Percentiles rank a stretch among this genome's conserved stretches.
Conservation (phyloP, 2,329 filamentous ascomycete genomes). For the Clarireedia homoeocarpa region DNA sequence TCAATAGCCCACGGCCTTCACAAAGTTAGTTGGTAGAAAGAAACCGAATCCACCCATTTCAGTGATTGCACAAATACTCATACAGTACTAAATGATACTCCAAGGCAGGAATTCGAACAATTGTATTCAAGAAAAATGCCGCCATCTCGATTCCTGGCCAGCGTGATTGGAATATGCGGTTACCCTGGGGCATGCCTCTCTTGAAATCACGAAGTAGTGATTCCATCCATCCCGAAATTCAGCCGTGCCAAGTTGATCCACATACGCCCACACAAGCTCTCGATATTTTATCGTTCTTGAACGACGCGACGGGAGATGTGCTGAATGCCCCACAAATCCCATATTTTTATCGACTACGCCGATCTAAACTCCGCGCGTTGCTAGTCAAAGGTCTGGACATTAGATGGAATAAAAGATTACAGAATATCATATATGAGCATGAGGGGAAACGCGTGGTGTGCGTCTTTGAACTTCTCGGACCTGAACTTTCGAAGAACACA, state of each 20-base stretch:
- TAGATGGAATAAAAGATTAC: constrained; percentile 33
- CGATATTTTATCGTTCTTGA: constrained; percentile 29
- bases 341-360: constrained; percentile 30
- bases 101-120: constrained; percentile 17
- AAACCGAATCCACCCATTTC: not conserved
- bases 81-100: not conserved
- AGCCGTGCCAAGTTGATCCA: constrained; percentile 28
- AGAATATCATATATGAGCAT: constrained; percentile 26
- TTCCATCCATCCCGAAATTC: constrained; percentile 23
- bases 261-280: constrained; percentile 21
- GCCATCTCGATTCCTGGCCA: constrained; percentile 16
- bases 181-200: constrained; percentile 30
- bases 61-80: not conserved
- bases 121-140: constrained; percentile 25
- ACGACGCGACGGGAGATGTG: constrained; percentile 29
- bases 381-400: constrained; percentile 31
- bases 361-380: constrained; percentile 32
- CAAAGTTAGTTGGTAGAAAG: constrained; percentile 25
- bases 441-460: constrained; percentile 25
- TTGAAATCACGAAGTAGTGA: constrained; percentile 28
- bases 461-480: constrained; percentile 30
- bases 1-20: constrained; percentile 35
- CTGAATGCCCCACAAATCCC: constrained; percentile 19
- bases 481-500: constrained; percentile 28
- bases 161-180: constrained; percentile 33